These are phyloP conservation scores for Discostella stelligera DNA, from an alignment of 352 stramenopile species.

Conservation along the genomic window DNA sequence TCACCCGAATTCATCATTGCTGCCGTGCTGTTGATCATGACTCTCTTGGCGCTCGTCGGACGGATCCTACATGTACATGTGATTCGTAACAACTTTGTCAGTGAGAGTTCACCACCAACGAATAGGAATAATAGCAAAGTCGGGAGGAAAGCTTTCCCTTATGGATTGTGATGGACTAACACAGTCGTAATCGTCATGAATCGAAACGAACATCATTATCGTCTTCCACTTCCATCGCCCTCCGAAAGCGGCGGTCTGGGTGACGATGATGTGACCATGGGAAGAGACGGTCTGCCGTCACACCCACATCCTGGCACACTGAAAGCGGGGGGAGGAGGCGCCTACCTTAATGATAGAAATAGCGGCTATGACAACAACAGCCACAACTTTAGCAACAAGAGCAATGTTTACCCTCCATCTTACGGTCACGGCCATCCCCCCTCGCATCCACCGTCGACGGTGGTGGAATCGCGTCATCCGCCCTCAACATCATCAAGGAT, in stretches of 20 bases:
- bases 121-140: no score
- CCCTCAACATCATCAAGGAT: conserved; percentile 5
- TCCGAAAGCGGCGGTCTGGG: neutral
- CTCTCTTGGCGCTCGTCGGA: no score
- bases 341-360: neutral
- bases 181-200: neutral
- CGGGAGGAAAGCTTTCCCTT: no score
- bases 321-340: neutral
- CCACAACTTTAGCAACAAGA: neutral
- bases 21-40: no score
- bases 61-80: no score
- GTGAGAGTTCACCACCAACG: no score
- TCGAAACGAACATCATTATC: neutral
- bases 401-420: neutral
- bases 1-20: no score
- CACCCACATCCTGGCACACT: neutral
- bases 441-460: neutral
- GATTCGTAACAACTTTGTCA: no score
- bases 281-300: neutral
- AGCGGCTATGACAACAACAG: neutral
- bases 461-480: conserved; percentile 22
- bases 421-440: neutral
- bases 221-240: neutral
- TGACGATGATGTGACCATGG: neutral
- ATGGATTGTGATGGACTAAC: no score